These are phyloP conservation scores for Tuber indicum DNA, from an alignment of 495 filamentous ascomycete genomes.

Conservation along the genomic window DNA sequence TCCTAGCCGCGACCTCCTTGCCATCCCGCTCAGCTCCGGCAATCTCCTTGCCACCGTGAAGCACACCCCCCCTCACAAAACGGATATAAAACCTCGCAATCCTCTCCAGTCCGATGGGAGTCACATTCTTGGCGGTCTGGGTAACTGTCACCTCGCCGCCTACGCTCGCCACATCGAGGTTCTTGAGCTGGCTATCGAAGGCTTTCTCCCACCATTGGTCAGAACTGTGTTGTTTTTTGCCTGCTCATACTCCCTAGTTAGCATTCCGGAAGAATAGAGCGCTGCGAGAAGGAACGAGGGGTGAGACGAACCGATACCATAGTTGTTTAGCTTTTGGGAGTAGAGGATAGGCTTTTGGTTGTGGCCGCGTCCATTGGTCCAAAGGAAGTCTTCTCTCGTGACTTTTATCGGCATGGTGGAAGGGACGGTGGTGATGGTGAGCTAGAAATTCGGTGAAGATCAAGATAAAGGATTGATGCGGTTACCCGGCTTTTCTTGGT, in stretches of 20 bases:
- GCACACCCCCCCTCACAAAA: constrained; percentile 36
- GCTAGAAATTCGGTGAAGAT: neutral
- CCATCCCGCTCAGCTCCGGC: constrained; percentile 8
- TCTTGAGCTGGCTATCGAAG: constrained; percentile 41
- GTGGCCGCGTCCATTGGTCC: constrained; percentile 41
- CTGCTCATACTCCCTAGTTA: constrained; percentile 17
- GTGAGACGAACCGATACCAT: constrained; percentile 29
- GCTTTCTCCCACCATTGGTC: constrained; percentile 41
- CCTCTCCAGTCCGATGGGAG: constrained; percentile 33
- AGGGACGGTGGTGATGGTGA: neutral
- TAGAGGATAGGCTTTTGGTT: constrained; percentile 40
- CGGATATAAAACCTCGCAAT: constrained; percentile 32
- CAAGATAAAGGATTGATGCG: neutral
- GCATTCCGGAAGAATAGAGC: neutral
- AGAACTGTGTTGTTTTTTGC: constrained; percentile 37
- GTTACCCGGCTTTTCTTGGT: neutral
- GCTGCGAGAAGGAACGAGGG: neutral
- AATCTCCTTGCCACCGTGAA: constrained; percentile 31
- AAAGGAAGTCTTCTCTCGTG: constrained; percentile 36
- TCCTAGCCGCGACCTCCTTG: constrained; percentile 20
- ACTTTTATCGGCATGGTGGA: constrained; percentile 37
- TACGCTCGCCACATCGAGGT: constrained; percentile 31
- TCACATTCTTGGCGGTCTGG: constrained; percentile 30
- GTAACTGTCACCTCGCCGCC: constrained; percentile 36
- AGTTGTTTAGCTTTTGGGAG: constrained; percentile 38